Evolutionary conservation across 2,329 filamentous ascomycete species (phyloP), one percentile per base, ranked within the genome.

Genomic region (Alternaria brassicicola): DNA sequence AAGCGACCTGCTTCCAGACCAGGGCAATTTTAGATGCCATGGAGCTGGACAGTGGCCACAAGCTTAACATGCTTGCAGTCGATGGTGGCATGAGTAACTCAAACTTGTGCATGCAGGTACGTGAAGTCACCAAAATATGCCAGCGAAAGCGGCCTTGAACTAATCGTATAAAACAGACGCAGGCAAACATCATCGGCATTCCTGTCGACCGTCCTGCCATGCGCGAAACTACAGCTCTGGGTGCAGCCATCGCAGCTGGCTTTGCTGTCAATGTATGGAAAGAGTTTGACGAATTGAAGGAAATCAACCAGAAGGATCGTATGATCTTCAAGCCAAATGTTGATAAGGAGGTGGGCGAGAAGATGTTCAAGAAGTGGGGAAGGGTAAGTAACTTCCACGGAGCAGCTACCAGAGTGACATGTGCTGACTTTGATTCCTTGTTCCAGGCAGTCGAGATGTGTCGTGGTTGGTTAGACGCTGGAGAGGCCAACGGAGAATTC

Each of bases 31-130:
- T 97, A 23, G 89, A 95, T 72, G 92, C 93, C 62, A 97, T 97
- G 93, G 91, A 91, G 72, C 87, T 89, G 67, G 93, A 96, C 78
- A 93, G 89, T 52, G 88, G 88, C 33, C 88, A 93, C 73, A 86
- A 86, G 63, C 84, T 97, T 30, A 84, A 86, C 57, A 86, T 89
- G 64, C 83, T 97, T 41, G 89, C 91, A 31, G 93, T 96, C 41
- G 93, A 97, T 72, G 93, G 93, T 56, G 93, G 93, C 57, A 91
- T 97, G 84, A 93, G 89, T 69, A 94, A 92, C 78, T 94, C 91
- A 10, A 89, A 93, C 73, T 83, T 96, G 55, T 92, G 89, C 79
- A 97, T 97, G 93, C 92, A 90, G 71, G 76, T 78, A 68, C 68
- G 75, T 73, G 19, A 48, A 50, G 8, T 17, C 52, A 42, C 21